phyloP scores from a whole-genome alignment of 305 asterid genomes.

The Striga hermonthica region DNA sequence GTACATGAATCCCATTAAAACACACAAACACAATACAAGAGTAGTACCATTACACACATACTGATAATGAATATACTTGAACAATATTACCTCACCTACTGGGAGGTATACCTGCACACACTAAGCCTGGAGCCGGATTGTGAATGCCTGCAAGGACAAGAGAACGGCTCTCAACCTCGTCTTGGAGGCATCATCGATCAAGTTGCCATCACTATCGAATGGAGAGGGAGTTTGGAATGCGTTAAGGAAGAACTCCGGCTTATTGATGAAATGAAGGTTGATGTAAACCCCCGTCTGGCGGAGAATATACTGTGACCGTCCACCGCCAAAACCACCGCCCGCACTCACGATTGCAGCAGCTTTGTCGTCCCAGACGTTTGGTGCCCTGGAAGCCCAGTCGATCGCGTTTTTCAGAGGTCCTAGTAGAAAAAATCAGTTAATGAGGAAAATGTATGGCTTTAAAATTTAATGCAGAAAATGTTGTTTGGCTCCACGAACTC shows the following conservation, averaged over 20 bases:
- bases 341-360: constrained; percentile 39
- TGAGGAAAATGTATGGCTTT: too few species aligned
- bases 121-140: constrained; percentile 41
- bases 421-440: background rate
- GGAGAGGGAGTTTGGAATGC: constrained; percentile 50
- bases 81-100: too few species aligned
- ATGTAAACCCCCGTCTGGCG: constrained; percentile 64
- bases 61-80: too few species aligned
- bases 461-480: too few species aligned
- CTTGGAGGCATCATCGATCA: constrained; percentile 47
- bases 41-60: too few species aligned
- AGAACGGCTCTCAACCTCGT: constrained; percentile 44
- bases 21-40: too few species aligned
- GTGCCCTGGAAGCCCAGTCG: constrained; percentile 3
- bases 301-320: constrained; percentile 66
- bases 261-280: constrained; percentile 66
- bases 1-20: too few species aligned
- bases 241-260: constrained; percentile 57
- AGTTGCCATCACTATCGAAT: constrained; percentile 51
- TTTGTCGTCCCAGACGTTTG: background rate
- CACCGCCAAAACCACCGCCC: constrained; percentile 66
- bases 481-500: too few species aligned
- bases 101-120: too few species aligned
- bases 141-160: constrained; percentile 45
- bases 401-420: constrained; percentile 4